phyloP scores from a whole-genome alignment of 345 rosid species.

The Euclidium syriacum region DNA sequence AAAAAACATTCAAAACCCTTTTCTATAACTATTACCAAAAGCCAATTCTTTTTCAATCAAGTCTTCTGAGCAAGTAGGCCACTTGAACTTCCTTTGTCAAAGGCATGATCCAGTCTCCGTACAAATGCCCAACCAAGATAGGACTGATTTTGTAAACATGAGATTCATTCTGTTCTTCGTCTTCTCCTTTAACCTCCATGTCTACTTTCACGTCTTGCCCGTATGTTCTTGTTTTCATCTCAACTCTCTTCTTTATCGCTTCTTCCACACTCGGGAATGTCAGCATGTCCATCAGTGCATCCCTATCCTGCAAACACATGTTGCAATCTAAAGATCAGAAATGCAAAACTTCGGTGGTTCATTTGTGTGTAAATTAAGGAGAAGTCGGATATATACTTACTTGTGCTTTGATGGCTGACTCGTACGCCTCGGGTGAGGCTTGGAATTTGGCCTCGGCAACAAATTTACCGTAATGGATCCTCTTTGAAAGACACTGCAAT shows the following conservation, averaged over 20 bases:
- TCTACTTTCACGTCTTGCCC: slow-evolving; percentile 45
- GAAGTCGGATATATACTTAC: slow-evolving; percentile 26
- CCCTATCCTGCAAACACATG: slow-evolving; percentile 38
- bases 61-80: slow-evolving; percentile 62
- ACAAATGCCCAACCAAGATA: slow-evolving; percentile 53
- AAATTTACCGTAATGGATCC: slow-evolving; percentile 91
- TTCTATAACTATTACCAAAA: slow-evolving; percentile 9
- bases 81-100: slow-evolving; percentile 82
- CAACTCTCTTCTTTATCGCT: slow-evolving; percentile 57
- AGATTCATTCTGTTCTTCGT: slow-evolving; percentile 8
- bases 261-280: slow-evolving; percentile 57
- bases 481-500: slow-evolving; percentile 80
- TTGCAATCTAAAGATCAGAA: not conserved
- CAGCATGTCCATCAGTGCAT: slow-evolving; percentile 47
- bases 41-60: slow-evolving; percentile 37
- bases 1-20: not conserved
- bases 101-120: slow-evolving; percentile 81
- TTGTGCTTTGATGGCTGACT: slow-evolving; percentile 65
- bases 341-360: not conserved
- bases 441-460: slow-evolving; percentile 92
- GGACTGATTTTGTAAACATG: slow-evolving; percentile 59
- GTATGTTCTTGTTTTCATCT: slow-evolving; percentile 54
- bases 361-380: not conserved
- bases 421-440: slow-evolving; percentile 59
- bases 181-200: slow-evolving; percentile 10